A percentile compares a stretch with the other conserved stretches of the same genome.
Conservation (phyloP, 257 asterid genomes). For the Marsdenia floribunda region DNA sequence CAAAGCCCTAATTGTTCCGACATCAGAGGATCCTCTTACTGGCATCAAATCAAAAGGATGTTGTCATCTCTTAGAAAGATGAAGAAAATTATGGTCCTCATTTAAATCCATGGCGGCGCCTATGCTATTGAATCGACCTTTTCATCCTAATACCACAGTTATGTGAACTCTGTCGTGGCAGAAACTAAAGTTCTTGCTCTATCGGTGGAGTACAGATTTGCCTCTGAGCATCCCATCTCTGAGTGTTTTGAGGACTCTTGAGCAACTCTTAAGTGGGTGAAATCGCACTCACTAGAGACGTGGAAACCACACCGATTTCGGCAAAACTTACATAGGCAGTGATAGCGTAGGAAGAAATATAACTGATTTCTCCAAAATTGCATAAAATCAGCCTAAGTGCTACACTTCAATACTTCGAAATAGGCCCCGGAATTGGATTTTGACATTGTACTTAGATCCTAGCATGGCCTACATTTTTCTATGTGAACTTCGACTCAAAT, state of each 20-base stretch:
- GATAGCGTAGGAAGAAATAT: conserved; percentile 86
- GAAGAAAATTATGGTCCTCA: conserved; percentile 50
- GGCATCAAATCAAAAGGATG: conserved; percentile 52
- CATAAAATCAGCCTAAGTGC: too few relatives aligned
- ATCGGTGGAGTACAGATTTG: conserved; percentile 56
- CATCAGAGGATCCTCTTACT: conserved; percentile 42
- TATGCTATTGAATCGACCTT: conserved; percentile 52
- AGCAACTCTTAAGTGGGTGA: conserved; percentile 52
- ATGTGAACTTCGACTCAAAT: too few relatives aligned
- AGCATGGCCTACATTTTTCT: too few relatives aligned
- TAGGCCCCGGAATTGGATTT: too few relatives aligned
- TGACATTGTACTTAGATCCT: too few relatives aligned
- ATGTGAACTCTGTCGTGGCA: conserved; percentile 38
- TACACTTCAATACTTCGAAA: too few relatives aligned
- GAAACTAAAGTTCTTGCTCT: conserved; percentile 44
- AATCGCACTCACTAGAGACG: conserved; percentile 41
- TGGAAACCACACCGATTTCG: too few relatives aligned
- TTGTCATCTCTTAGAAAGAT: conserved; percentile 28
- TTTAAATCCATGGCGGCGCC: conserved; percentile 84
- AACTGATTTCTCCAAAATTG: too few relatives aligned
- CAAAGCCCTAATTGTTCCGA: conserved; percentile 32
- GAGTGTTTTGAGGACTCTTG: conserved; percentile 66
- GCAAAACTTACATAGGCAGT: conserved; percentile 47
- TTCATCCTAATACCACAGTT: conserved; percentile 42
- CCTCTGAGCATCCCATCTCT: conserved; percentile 63